Conservation (phyloP, 2,329 filamentous ascomycete genomes). For the Dactylellina parvicollis region DNA sequence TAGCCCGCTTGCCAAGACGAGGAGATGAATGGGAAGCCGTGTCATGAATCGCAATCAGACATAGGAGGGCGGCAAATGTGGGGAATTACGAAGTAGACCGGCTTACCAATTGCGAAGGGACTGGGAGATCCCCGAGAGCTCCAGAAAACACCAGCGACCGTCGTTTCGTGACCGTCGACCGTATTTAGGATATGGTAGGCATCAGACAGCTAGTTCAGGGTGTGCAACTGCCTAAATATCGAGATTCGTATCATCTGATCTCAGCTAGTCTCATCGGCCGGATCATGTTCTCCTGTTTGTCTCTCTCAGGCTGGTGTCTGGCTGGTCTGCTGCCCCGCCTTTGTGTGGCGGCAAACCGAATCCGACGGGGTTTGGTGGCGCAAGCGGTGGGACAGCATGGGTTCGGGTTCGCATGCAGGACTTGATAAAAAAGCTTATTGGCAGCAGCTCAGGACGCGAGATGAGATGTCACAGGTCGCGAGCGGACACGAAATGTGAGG, state of each 20-base stretch:
- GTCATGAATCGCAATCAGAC: slow-evolving; percentile 22
- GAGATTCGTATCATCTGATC: slow-evolving; percentile 45
- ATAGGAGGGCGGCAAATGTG: slow-evolving; percentile 23
- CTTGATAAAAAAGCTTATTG: slow-evolving; percentile 44
- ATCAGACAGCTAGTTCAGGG: slow-evolving; percentile 3
- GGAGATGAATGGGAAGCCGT: slow-evolving; percentile 5
- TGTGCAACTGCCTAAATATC: slow-evolving; percentile 43
- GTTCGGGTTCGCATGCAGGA: slow-evolving; percentile 37
- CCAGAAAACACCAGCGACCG: slow-evolving; percentile 4
- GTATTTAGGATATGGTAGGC: not conserved
- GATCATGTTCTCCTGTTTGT: not conserved
- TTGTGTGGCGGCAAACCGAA: slow-evolving; percentile 51
- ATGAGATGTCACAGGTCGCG: not conserved
- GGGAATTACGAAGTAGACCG: slow-evolving; percentile 16
- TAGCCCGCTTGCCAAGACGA: slow-evolving; percentile 11
- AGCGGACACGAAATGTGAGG: not conserved
- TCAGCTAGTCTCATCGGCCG: slow-evolving; percentile 11
- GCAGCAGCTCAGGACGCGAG: slow-evolving; percentile 3
- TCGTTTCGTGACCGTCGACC: slow-evolving; percentile 4
- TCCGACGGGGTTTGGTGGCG: slow-evolving; percentile 46
- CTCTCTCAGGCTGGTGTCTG: slow-evolving; percentile 7
- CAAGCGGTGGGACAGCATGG: slow-evolving; percentile 20
- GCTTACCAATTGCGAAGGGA: slow-evolving; percentile 42
- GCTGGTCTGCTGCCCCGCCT: slow-evolving; percentile 22
- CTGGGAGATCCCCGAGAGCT: slow-evolving; percentile 26